Evolutionary conservation across 352 stramenopile species (phyloP).

Genomic region (Phytophthora boehmeriae): DNA sequence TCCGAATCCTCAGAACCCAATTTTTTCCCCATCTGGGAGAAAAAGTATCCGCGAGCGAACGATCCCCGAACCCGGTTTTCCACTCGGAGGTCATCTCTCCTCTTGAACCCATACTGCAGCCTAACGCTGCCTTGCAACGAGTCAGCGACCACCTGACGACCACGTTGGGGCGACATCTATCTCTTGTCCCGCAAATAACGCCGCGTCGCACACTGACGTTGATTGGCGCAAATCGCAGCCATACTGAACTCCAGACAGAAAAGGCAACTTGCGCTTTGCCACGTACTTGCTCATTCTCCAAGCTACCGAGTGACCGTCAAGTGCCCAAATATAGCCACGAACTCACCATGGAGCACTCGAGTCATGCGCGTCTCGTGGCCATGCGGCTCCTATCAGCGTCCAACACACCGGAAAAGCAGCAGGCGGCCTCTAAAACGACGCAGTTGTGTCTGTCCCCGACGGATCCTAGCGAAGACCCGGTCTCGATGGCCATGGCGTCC

Average conservation of each 20-base stretch:
- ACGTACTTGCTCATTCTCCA: conserved; percentile 25
- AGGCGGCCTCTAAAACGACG: conserved; percentile 15
- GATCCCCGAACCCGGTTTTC: conserved; percentile 9
- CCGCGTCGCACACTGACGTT: conserved; percentile 36
- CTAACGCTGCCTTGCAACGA: background rate
- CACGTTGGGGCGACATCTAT: conserved; percentile 26
- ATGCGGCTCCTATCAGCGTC: conserved; percentile 28
- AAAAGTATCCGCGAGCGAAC: conserved; percentile 39
- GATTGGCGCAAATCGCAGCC: conserved; percentile 32
- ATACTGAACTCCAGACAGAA: conserved; percentile 32
- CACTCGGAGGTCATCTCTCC: conserved; percentile 29
- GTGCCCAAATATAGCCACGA: background rate
- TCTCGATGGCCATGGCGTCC: conserved; percentile 33
- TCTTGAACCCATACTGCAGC: conserved; percentile 15
- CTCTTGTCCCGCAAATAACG: conserved; percentile 36
- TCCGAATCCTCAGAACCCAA: conserved; percentile 42
- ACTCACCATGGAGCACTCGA: conserved; percentile 23
- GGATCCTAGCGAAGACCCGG: conserved; percentile 30
- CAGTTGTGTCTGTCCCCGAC: conserved; percentile 36
- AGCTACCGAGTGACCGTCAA: conserved; percentile 29
- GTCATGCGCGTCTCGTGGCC: conserved; percentile 33
- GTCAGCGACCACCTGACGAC: conserved; percentile 21
- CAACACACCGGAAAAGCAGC: conserved; percentile 21
- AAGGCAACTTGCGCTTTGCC: conserved; percentile 18
- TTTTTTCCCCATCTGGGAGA: conserved; percentile 8